Evolutionary conservation across 2,329 filamentous ascomycete species (phyloP).

Genomic region (Fusarium liriodendri): DNA sequence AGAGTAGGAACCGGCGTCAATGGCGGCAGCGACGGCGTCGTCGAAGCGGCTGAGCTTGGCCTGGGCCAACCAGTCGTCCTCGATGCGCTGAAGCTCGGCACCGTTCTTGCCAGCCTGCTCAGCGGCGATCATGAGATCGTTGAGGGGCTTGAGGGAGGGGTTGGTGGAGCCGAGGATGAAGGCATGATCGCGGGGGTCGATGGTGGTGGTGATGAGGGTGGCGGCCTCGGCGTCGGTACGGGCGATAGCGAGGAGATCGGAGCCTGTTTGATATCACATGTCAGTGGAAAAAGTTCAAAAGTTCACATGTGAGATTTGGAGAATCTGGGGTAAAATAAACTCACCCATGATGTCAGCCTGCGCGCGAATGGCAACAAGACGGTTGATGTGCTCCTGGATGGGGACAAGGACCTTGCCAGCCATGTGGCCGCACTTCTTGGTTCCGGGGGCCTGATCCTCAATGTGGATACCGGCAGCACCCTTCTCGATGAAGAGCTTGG

Average conservation of each 20-base stretch:
- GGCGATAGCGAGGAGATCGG: conserved; percentile 89
- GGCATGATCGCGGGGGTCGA: conserved; percentile 93
- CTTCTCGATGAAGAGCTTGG: conserved; percentile 96
- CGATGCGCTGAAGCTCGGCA: conserved; percentile 85
- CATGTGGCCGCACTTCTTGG: conserved; percentile 99
- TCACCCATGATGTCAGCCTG: conserved; percentile 98
- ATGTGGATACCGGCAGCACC: conserved; percentile 98
- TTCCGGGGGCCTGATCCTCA: conserved; percentile 97
- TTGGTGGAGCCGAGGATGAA: conserved; percentile 95
- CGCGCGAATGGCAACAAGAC: conserved; percentile 93
- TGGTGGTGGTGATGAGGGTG: conserved; percentile 95
- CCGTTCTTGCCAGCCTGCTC: conserved; percentile 86
- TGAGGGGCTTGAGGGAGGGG: conserved; percentile 82
- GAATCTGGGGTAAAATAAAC: conserved; percentile 27
- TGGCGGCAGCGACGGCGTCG: conserved; percentile 86
- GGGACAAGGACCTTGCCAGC: conserved; percentile 97
- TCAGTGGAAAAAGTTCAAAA: conserved; percentile 7
- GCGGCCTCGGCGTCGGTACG: conserved; percentile 98
- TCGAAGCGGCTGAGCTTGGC: conserved; percentile 89
- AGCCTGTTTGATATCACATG: conserved; percentile 59
- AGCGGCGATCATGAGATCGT: conserved; percentile 90
- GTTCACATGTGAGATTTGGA: conserved; percentile 26
- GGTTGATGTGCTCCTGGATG: conserved; percentile 97
- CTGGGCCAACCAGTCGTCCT: conserved; percentile 86
- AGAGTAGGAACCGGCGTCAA: conserved; percentile 74